phyloP scores from a whole-genome alignment of 371 early-diverging fungal species.

The Thermomucor indicae-seudaticae region DNA sequence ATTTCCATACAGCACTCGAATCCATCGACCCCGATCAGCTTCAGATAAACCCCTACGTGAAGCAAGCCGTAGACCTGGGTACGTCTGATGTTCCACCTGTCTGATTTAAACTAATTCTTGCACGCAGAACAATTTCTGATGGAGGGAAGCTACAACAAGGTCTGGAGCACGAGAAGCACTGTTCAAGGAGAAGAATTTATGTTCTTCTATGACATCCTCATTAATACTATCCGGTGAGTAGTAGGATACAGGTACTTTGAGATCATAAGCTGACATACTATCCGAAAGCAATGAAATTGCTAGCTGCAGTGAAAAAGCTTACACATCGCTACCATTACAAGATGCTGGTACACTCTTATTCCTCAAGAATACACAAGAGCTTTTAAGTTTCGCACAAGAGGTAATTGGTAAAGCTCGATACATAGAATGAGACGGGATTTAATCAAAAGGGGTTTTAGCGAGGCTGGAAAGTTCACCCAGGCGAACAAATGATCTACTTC shows the following conservation, averaged over 20 bases:
- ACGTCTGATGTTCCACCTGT: slow-evolving; percentile 5
- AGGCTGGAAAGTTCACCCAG: slow-evolving; percentile 81
- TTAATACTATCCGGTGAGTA: slow-evolving; percentile 84
- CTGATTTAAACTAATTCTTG: not conserved
- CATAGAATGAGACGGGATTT: not conserved
- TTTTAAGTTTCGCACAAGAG: slow-evolving; percentile 76
- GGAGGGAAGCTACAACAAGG: slow-evolving; percentile 96
- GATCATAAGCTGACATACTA: not conserved
- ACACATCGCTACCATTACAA: slow-evolving; percentile 75
- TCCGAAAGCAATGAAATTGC: slow-evolving; percentile 83
- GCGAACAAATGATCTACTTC: slow-evolving; percentile 81
- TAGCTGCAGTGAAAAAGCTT: slow-evolving; percentile 90
- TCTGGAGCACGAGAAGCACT: slow-evolving; percentile 83
- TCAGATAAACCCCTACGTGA: slow-evolving; percentile 75
- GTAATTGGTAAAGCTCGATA: slow-evolving; percentile 21
- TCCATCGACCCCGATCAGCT: slow-evolving; percentile 81
- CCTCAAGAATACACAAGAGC: slow-evolving; percentile 73
- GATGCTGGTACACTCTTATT: slow-evolving; percentile 90
- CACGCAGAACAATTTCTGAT: slow-evolving; percentile 80
- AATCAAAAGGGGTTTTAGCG: slow-evolving; percentile 39
- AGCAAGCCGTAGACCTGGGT: slow-evolving; percentile 84
- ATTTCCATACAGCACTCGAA: slow-evolving; percentile 94
- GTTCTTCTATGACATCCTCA: slow-evolving; percentile 91
- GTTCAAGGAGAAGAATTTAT: slow-evolving; percentile 88
- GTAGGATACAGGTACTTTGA: not conserved